Base-by-base conservation (phyloP, 495 filamentous ascomycete genomes). In the Talaromyces liani region DNA sequence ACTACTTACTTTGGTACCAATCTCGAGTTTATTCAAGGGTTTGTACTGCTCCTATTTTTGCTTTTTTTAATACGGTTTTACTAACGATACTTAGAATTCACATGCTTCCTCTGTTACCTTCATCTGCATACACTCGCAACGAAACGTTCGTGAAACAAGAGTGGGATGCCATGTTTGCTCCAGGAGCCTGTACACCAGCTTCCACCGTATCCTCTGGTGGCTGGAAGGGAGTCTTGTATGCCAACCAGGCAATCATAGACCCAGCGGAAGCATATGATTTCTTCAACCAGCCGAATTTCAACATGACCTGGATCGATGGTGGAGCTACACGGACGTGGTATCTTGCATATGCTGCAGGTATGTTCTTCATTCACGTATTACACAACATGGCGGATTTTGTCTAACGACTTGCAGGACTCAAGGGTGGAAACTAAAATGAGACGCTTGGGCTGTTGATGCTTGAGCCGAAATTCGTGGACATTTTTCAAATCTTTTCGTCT, bases 281-380 rank as follows among this genome's bases (percentile, higher is more conserved):
- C 75, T 98, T 98, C 66, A 78, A 80, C 2, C 70, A 83, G 60
- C 59, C 71, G 5, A 73, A 82, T 62, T 97, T 96, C 66, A 75
- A 92, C 70, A 75, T 77, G n/a, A 73, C 69, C 9, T 91, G 85
- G 85, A 74, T 97, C 62, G 95, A 97, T 72, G 91, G 91, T 0
- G 94, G 94, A 9, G 91, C 91, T 6, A 89, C 87, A 68, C 79
- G 87, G 70, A 92, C 91, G 45, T 97, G 93, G 92, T 97, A 93
- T 81, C 71, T 97, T 71, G 89, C 89, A 16, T 91, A 85, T 75
- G 80, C 87, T 64, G 93, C 91, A 55, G 86, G 83, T 78, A 62
- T 71, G 80, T 77, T 25, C 9, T 14, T 25, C 58, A 27, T 0
- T 27, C n/a, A 8, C 2, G 16, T 10, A 4, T 59, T 34, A 14